Conservation (phyloP, 2,329 filamentous ascomycete species). For the Hirsutella minnesotensis region DNA sequence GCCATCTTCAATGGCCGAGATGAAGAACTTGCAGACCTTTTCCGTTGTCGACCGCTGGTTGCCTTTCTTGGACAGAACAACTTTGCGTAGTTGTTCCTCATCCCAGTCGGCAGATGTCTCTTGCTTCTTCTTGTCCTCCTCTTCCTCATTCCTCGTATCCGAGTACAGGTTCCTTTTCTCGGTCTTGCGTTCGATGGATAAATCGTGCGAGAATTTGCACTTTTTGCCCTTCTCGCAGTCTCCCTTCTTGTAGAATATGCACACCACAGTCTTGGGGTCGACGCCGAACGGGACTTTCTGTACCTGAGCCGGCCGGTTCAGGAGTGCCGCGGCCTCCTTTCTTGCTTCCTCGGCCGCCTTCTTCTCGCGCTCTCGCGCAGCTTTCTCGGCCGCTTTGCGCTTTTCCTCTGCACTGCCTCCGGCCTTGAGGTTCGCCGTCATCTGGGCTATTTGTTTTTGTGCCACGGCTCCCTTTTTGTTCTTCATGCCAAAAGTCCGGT, state of each 20-base stretch:
- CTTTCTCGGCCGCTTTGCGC: slow-evolving; percentile 58
- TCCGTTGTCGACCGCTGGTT: slow-evolving; percentile 93
- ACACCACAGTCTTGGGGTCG: slow-evolving; percentile 93
- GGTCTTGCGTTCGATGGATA: slow-evolving; percentile 78
- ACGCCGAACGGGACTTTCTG: slow-evolving; percentile 98
- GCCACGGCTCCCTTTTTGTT: slow-evolving; percentile 94
- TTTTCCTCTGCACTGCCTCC: slow-evolving; percentile 82
- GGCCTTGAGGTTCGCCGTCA: slow-evolving; percentile 60
- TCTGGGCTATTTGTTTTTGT: slow-evolving; percentile 80
- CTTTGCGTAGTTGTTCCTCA: slow-evolving; percentile 84
- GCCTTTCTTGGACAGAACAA: slow-evolving; percentile 91
- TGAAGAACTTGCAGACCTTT: slow-evolving; percentile 98
- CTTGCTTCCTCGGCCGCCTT: slow-evolving; percentile 76
- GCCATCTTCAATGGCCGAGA: slow-evolving; percentile 91
- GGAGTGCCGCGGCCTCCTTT: slow-evolving; percentile 66
- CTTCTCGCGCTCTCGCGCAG: slow-evolving; percentile 72
- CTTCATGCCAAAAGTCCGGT: slow-evolving; percentile 99
- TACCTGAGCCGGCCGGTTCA: slow-evolving; percentile 86
- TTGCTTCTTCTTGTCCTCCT: slow-evolving; percentile 68
- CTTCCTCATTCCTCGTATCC: slow-evolving; percentile 59
- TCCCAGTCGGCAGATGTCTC: slow-evolving; percentile 97
- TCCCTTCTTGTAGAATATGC: slow-evolving; percentile 94
- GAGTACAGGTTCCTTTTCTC: slow-evolving; percentile 88
- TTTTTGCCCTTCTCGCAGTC: slow-evolving; percentile 94
- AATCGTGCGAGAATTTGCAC: slow-evolving; percentile 95